Evolutionary conservation across 768 basidiomycete species (phyloP).

Genomic region (Leccinum pellstonianum): DNA sequence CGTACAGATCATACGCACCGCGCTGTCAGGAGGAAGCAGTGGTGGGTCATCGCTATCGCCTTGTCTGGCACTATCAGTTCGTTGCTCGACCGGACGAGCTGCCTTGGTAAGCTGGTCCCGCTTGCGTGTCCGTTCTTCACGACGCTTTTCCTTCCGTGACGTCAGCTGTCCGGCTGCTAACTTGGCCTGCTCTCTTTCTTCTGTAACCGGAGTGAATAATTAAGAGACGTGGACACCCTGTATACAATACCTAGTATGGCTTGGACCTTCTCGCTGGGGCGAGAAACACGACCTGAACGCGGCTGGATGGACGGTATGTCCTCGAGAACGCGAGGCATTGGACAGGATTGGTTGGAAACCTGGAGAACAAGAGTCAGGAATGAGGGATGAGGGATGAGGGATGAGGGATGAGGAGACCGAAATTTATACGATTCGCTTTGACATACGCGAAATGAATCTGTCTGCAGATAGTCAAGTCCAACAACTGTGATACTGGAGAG

Average conservation of each 20-base stretch:
- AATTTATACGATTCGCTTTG: no score
- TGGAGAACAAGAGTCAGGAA: background rate
- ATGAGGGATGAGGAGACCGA: no score
- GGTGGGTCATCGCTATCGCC: background rate
- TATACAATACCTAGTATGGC: background rate
- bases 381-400: background rate
- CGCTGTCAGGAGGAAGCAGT: background rate
- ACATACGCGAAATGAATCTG: no score
- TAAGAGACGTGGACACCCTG: background rate
- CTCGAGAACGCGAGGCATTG: background rate
- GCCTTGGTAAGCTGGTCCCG: background rate
- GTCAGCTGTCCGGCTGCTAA: background rate
- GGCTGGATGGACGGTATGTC: background rate
- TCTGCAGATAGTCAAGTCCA: no score
- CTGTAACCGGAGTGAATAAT: background rate
- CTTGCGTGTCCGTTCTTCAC: background rate
- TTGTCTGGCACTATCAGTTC: background rate
- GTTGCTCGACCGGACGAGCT: background rate
- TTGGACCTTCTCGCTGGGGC: background rate
- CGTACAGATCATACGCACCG: background rate
- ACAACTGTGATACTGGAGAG: no score
- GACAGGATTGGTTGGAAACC: background rate
- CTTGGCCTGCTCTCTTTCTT: background rate
- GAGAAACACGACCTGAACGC: background rate
- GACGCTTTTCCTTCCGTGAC: background rate